Evolutionary conservation across 441 rosid species (phyloP), one percentile per base, ranked within the genome.

Genomic region (Populus hybrid): DNA sequence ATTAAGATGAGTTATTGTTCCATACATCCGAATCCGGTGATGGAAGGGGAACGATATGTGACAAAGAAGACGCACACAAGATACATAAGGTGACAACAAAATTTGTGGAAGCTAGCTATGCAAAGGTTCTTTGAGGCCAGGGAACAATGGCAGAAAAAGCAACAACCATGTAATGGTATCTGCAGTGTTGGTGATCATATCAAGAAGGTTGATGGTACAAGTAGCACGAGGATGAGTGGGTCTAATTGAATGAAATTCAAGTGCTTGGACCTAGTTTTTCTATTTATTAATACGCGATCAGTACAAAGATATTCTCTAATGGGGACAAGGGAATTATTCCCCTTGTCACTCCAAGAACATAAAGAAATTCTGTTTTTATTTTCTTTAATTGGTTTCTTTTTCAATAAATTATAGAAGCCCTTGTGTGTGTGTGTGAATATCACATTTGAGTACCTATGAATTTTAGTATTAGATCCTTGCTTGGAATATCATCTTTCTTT

Each of bases 31-130:
- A 29, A 59, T 16, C 64, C 64, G 14, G 50, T 7, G 26, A 63
- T 12, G 9, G 6, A 16, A 68, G 14, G 9, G 53, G 69, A 18
- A 11, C 20, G 50, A 16, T 42, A 26, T 61, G 29, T 10, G 65
- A 66, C 8, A n/a, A 26, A 26, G 40, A 7, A 67, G 68, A 28
- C 38, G 23, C 69, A 53, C 6, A 35, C 6, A 64, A 20, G 23
- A 61, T 14, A 18, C 20, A 61, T 2, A 64, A 59, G 68, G 81
- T 78, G 33, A 73, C 16, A 12, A 16, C 61, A 53, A 73, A 38
- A 59, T 68, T 77, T 71, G 67, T 64, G 45, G 65, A 77, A 45
- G 80, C 56, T 23, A 77, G 31, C 4, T 1, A 14, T 77, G 64
- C 74, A 68, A 29, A 68, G 70, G 1, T 63, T 73, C 6, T 14